Base-by-base conservation (phyloP, 352 stramenopile genomes). In the Globisporangium camurandrum region DNA sequence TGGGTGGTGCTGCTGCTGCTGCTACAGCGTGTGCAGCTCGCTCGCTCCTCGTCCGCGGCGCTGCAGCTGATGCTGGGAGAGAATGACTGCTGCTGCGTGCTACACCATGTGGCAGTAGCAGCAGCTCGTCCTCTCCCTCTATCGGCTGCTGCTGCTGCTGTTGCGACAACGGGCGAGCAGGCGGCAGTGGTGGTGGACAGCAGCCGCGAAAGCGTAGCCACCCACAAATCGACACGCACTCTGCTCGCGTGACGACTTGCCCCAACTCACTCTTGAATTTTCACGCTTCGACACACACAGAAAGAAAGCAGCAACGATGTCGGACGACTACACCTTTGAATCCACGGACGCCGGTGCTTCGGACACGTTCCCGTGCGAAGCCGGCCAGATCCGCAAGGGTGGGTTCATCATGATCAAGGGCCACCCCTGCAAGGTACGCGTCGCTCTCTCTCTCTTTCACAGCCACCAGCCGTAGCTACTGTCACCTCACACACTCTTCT, bases 331-430 rank as follows among this genome's bases (percentile, higher is more conserved):
- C 69, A 65, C 75, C 49, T 92, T 98, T 68, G 91, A 98, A 71
- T 95, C 73, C 56, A 84, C 92, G 66, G 93, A 98, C 77, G 96
- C 97, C 61, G 97, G 97, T 80, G 96, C 97, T 52, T 99, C 96
- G 48, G 82, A 95, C 59, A 98, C 93, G 55, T 98, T 98, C 81
- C 96, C 96, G 60, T 93, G 87, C 61, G 96, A 99, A 82, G 97
- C 97, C 67, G 97, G 97, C 58, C 95, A 99, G 82, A 98, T 99
- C 85, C 96, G 97, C 70, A 98, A 98, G 84, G 95, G 95, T 86
- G 93, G 96, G 65, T 98, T 97, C 91, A 99, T 99, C 74, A 98
- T 98, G 82, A 99, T 99, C 88, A 99, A 99, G 88, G 95, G 93
- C 64, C 94, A 98, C 75, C 96, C 97, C 49, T 99, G 96, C 95